Evolutionary conservation across 176 grass and related monocot species (phyloP), one percentile per base, ranked within the genome.

Genomic region (Eragrostis nindensis): DNA sequence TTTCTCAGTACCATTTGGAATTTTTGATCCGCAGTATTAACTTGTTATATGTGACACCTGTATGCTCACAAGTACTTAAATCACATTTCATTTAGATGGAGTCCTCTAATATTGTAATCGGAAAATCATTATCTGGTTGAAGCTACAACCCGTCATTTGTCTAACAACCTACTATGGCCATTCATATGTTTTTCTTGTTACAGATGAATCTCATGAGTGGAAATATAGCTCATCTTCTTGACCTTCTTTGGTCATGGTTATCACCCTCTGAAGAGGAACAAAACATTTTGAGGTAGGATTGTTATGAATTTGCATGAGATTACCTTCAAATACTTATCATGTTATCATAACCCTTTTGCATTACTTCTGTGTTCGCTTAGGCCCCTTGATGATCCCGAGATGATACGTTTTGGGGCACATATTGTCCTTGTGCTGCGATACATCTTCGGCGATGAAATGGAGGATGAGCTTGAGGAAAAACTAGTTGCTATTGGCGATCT

Each of bases 121-220:
- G 63, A 63, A 54, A 41, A 43, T 21, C 46, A 36, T 71, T 65
- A 73, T 29, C 21, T n/a, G 57, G 26, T 49, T 76, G 22, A 43
- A 81, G 41, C 68, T 68, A 42, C 0, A 36, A 60, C 38, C 14
- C 13, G 16, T 77, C 64, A 54, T 41, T 75, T 82, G 64, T 78
- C 10, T 84, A 71, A 79, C 15, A 6, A 32, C 11, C 21, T 27
- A 60, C 21, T 27, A 60, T 60, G 68, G 11, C 12, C 56, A 71
- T 57, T 85, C 30, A 60, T 30, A 55, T 62, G 5, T 75, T 80
- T 74, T 21, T 70, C 74, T 71, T 63, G 49, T 45, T 83, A 74
- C 71, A 98, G 95, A 95, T 98, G 90, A 92, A 83, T 89, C 82
- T 98, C 74, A 98, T 98, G 88, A 81, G 91, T 70, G 92, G 92